A percentile compares a stretch with the other conserved stretches of the same genome.
Evolutionary conservation across 2,329 filamentous ascomycete species (phyloP).

Genomic region (Fusarium oligoseptatum): DNA sequence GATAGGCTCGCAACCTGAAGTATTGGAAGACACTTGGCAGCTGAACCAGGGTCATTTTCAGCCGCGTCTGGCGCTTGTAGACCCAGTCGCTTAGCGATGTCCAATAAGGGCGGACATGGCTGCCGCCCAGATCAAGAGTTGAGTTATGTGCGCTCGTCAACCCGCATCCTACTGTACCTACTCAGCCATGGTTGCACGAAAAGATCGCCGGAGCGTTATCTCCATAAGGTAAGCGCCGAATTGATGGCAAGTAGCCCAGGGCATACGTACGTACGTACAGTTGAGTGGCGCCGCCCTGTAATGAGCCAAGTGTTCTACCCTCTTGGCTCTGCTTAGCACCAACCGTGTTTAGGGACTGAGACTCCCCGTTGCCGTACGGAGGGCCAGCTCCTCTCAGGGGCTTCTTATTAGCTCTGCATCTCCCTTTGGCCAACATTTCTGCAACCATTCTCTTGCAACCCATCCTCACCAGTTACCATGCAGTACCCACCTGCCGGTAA

Average conservation of each 20-base stretch:
- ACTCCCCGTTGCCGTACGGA: background rate
- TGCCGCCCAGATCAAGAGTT: background rate
- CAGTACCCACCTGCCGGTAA: too few relatives aligned
- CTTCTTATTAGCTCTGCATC: background rate
- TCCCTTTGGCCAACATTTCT: background rate
- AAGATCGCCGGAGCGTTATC: background rate
- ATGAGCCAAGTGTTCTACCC: background rate
- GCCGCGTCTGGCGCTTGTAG: background rate
- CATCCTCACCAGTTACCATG: background rate
- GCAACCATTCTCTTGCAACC: background rate
- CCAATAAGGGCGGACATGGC: background rate
- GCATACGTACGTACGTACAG: background rate
- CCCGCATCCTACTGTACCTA: background rate
- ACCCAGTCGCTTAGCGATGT: background rate
- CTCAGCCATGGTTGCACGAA: background rate
- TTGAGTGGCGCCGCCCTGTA: background rate
- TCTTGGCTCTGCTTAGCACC: background rate
- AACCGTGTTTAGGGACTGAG: background rate
- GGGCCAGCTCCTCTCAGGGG: background rate
- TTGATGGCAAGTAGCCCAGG: background rate
- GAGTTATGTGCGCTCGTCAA: background rate
- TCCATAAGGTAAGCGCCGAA: background rate
- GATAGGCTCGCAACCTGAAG: background rate
- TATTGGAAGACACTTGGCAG: background rate
- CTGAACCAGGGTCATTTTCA: background rate